Percentiles rank a stretch among this genome's conserved stretches.
phyloP scores from a whole-genome alignment of 148 eudicot species.

The Mesembryanthemum crystallinum region DNA sequence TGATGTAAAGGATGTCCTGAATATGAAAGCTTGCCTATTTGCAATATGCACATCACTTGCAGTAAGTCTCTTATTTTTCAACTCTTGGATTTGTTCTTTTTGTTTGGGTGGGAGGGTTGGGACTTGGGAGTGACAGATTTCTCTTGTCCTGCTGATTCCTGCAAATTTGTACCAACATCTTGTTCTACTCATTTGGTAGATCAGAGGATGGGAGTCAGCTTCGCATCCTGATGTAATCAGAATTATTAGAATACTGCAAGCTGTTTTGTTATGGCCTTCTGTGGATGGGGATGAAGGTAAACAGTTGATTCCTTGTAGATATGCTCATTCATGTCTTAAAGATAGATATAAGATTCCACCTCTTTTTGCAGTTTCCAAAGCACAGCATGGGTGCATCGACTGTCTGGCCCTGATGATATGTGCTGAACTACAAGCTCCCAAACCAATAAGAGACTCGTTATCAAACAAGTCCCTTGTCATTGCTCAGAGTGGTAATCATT shows the following conservation, averaged over 20 bases:
- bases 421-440: constrained; percentile 53
- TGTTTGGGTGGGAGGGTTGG: neutral
- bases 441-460: constrained; percentile 24
- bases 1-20: constrained; percentile 41
- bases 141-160: neutral
- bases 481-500: constrained; percentile 17
- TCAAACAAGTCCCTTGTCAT: constrained; percentile 17
- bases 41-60: constrained; percentile 70
- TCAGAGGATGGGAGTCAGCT: constrained; percentile 54
- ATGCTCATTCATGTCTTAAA: neutral
- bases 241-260: constrained; percentile 42
- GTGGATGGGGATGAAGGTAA: constrained; percentile 66
- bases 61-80: constrained; percentile 34
- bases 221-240: constrained; percentile 39
- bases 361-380: constrained; percentile 58
- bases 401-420: constrained; percentile 74
- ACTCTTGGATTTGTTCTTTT: neutral
- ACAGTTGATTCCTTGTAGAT: neutral
- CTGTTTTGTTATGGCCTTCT: constrained; percentile 65
- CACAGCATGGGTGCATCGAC: constrained; percentile 89
- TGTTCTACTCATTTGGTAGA: constrained; percentile 12
- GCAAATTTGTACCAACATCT: neutral
- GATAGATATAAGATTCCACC: neutral
- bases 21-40: constrained; percentile 71
- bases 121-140: neutral